A percentile compares a stretch with the other conserved stretches of the same genome.
Evolutionary conservation across 805 yeast species (phyloP).

Genomic region (Lachancea sp.): DNA sequence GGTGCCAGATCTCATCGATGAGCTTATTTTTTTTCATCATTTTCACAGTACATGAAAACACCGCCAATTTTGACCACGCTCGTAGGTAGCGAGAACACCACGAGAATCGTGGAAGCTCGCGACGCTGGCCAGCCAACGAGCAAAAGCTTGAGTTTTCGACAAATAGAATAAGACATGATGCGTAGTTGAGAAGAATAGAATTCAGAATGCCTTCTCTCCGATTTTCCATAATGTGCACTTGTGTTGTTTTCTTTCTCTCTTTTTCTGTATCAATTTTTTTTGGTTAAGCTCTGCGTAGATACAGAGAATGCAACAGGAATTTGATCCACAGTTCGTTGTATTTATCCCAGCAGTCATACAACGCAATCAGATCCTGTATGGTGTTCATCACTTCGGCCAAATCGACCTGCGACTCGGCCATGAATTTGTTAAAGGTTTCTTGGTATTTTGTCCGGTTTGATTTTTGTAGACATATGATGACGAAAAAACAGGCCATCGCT

Average conservation of each 20-base stretch:
- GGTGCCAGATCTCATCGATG: not conserved
- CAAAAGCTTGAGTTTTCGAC: too few relatives aligned
- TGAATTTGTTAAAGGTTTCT: conserved; percentile 35
- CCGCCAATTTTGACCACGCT: not conserved
- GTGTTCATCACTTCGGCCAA: conserved; percentile 72
- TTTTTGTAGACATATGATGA: conserved; percentile 44
- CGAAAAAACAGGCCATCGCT: conserved; percentile 74
- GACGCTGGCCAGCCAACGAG: too few relatives aligned
- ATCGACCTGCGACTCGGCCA: conserved; percentile 73
- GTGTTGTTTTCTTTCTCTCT: not conserved
- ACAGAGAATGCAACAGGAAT: conserved; percentile 29
- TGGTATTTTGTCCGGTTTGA: conserved; percentile 11
- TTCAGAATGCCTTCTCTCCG: too few relatives aligned
- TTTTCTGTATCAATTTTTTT: not conserved
- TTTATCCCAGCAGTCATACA: conserved; percentile 83
- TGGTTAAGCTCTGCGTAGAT: conserved; percentile 14
- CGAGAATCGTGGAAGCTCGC: not conserved
- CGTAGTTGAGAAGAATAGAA: too few relatives aligned
- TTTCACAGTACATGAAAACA: not conserved
- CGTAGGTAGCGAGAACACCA: not conserved
- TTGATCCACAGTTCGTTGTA: conserved; percentile 63
- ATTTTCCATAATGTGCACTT: not conserved
- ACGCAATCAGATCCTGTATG: conserved; percentile 73
- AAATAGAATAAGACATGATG: too few relatives aligned
- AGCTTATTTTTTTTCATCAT: conserved; percentile 1